A percentile compares a stretch with the other conserved stretches of the same genome.
phyloP scores from a whole-genome alignment of 2,329 filamentous ascomycete species.

The Mycosphaerelloides madeirae region DNA sequence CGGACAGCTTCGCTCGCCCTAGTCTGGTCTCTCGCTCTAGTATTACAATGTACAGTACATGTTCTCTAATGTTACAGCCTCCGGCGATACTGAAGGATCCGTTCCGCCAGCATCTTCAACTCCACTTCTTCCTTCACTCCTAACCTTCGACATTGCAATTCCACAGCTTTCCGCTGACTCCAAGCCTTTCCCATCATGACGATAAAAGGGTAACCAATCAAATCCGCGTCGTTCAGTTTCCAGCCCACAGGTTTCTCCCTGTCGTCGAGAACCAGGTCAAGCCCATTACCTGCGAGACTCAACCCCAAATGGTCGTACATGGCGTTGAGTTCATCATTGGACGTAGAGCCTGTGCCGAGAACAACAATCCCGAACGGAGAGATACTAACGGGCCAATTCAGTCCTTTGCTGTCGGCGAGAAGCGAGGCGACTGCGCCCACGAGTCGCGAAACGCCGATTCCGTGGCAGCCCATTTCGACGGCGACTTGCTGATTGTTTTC shows the following conservation, averaged over 20 bases:
- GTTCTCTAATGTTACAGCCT: conserved; percentile 9
- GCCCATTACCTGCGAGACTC: neutral
- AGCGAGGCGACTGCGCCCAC: conserved; percentile 80
- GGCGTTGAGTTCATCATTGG: conserved; percentile 14
- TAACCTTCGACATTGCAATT: conserved; percentile 73
- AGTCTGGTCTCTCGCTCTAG: no score
- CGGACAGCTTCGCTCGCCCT: no score
- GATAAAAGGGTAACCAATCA: conserved; percentile 81
- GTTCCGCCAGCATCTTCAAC: conserved; percentile 10
- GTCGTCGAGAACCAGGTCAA: conserved; percentile 71
- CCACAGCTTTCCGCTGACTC: conserved; percentile 53
- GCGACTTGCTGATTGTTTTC: conserved; percentile 43
- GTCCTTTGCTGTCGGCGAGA: conserved; percentile 63
- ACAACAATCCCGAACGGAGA: conserved; percentile 78
- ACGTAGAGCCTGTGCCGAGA: conserved; percentile 41
- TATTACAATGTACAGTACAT: neutral
- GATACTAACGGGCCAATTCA: conserved; percentile 84
- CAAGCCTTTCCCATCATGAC: conserved; percentile 73
- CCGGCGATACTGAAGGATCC: conserved; percentile 13
- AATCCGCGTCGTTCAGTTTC: conserved; percentile 86
- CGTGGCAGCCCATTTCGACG: conserved; percentile 94
- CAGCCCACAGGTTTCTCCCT: conserved; percentile 61
- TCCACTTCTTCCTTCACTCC: conserved; percentile 50
- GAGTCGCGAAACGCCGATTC: conserved; percentile 87
- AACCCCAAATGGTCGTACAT: conserved; percentile 60